Conservation (phyloP, 257 asterid genomes). For the Nicotiana tabacum region DNA sequence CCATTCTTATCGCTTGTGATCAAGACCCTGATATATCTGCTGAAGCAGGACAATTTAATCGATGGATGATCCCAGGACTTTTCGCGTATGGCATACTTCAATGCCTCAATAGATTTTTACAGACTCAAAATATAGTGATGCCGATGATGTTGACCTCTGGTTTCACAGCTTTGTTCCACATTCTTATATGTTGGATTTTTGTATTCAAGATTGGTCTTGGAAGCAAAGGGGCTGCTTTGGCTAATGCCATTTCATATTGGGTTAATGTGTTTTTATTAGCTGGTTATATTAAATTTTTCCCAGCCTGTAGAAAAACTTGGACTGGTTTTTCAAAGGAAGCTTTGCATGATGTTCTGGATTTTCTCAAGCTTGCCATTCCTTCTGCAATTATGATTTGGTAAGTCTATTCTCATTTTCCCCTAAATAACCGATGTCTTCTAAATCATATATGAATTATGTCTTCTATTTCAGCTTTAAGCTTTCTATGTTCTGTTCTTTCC, state of each 20-base stretch:
- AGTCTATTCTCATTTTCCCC: background rate
- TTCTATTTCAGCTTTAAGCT: background rate
- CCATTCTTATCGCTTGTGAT: slow-evolving; percentile 42
- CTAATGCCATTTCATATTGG: slow-evolving; percentile 57
- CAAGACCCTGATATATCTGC: slow-evolving; percentile 48
- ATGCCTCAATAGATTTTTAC: slow-evolving; percentile 45
- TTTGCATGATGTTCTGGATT: slow-evolving; percentile 23
- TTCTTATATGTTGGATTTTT: slow-evolving; percentile 51
- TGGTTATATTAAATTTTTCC: slow-evolving; percentile 38
- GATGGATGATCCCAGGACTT: slow-evolving; percentile 58
- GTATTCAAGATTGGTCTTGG: slow-evolving; percentile 33
- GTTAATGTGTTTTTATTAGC: slow-evolving; percentile 40
- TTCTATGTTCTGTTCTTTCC: background rate
- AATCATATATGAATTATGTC: background rate
- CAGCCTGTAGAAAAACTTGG: slow-evolving; percentile 37
- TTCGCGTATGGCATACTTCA: slow-evolving; percentile 59
- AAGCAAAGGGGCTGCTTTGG: slow-evolving; percentile 58
- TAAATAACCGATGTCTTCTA: background rate
- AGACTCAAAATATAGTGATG: slow-evolving; percentile 49
- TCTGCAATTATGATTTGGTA: slow-evolving; percentile 70
- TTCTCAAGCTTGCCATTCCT: slow-evolving; percentile 56
- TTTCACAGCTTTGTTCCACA: slow-evolving; percentile 37
- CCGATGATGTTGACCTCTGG: slow-evolving; percentile 62
- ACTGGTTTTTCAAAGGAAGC: slow-evolving; percentile 56
- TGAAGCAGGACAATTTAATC: slow-evolving; percentile 51